A percentile compares a stretch with the other conserved stretches of the same genome.
Conservation (phyloP, 805 yeast species). For the Kodamaea lidongshanica region DNA sequence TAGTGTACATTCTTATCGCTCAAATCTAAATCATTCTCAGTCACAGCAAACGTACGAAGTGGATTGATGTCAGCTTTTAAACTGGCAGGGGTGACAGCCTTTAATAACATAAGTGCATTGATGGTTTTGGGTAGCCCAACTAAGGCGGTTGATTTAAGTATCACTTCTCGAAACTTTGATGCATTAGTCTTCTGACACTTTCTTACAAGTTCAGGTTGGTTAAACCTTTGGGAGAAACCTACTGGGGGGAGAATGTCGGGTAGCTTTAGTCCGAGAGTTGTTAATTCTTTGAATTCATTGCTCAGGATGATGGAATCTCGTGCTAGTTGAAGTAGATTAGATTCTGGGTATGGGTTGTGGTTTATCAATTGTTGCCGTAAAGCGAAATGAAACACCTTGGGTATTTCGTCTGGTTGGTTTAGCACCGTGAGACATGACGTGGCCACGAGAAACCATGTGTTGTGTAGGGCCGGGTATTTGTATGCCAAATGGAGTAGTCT, state of each 20-base stretch:
- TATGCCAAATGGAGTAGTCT: constrained; percentile 49
- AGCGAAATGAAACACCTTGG: constrained; percentile 68
- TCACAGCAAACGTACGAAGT: constrained; percentile 23
- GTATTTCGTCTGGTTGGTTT: constrained; percentile 76
- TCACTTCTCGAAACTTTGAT: constrained; percentile 63
- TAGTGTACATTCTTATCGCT: too few relatives aligned
- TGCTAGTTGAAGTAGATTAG: constrained; percentile 32
- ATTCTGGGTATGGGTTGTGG: constrained; percentile 21
- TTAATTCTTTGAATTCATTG: constrained; percentile 31
- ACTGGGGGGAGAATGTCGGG: constrained; percentile 39
- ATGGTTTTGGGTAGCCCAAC: constrained; percentile 83
- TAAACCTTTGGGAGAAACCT: constrained; percentile 29
- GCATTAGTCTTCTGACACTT: constrained; percentile 37
- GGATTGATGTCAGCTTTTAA: constrained; percentile 21
- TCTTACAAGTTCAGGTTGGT: constrained; percentile 28
- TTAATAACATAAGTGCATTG: constrained; percentile 65
- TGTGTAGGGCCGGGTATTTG: constrained; percentile 47
- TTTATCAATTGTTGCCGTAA: constrained; percentile 39
- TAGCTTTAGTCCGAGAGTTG: constrained; percentile 37
- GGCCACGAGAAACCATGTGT: constrained; percentile 72
- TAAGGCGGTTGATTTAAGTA: constrained; percentile 72
- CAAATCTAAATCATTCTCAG: too few relatives aligned
- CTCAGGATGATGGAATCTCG: constrained; percentile 36
- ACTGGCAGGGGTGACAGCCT: constrained; percentile 55
- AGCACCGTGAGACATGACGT: constrained; percentile 77